These are phyloP conservation scores for Camellia japonica DNA, from an alignment of 148 eudicot genomes.

Conservation along the genomic window DNA sequence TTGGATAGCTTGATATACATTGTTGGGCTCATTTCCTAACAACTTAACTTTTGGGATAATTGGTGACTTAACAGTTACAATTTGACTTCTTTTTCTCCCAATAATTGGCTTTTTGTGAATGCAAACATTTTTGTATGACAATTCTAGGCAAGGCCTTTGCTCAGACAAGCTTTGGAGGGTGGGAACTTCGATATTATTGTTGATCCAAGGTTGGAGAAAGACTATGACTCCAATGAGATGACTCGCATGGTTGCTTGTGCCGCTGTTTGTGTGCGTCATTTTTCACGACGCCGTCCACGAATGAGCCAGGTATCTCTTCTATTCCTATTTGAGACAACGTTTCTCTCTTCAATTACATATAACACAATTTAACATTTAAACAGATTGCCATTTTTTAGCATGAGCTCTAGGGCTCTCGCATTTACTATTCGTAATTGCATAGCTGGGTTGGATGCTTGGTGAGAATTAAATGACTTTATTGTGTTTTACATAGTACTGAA, in stretches of 20 bases:
- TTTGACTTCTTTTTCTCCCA: background rate
- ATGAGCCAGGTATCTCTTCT: conserved; percentile 58
- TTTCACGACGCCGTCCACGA: conserved; percentile 64
- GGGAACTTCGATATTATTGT: conserved; percentile 44
- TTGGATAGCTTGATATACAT: too few relatives aligned
- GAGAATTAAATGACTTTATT: background rate
- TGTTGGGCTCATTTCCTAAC: too few relatives aligned
- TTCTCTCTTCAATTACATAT: too few relatives aligned
- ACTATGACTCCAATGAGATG: conserved; percentile 58
- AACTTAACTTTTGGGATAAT: too few relatives aligned
- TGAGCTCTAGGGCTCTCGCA: background rate
- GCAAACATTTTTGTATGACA: background rate
- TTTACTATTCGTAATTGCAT: background rate
- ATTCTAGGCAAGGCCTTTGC: conserved; percentile 69
- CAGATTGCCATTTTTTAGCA: too few relatives aligned
- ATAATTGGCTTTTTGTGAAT: background rate
- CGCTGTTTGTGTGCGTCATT: conserved; percentile 67
- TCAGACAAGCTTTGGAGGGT: conserved; percentile 55
- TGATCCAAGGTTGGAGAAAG: conserved; percentile 57
- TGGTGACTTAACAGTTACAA: background rate
- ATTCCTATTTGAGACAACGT: background rate
- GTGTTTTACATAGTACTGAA: background rate
- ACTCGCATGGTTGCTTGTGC: conserved; percentile 80
- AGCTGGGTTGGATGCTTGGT: background rate
- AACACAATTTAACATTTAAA: too few relatives aligned